Conservation (phyloP, 257 asterid species). For the Solanum neorickii region DNA sequence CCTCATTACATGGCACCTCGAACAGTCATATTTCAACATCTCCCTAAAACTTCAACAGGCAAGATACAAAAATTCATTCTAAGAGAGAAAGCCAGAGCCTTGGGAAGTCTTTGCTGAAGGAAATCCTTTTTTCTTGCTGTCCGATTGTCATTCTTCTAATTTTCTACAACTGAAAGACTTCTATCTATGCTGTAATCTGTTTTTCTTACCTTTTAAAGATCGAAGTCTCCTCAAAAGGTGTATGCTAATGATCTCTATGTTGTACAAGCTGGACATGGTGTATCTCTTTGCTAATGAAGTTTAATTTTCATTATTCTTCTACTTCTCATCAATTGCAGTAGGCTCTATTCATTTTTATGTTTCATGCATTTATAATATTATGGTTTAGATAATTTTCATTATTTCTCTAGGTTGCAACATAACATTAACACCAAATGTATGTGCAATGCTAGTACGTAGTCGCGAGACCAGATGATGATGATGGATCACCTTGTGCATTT, state of each 20-base stretch:
- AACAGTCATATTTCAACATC: conserved; percentile 19
- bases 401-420: conserved; percentile 15
- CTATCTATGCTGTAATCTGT: not conserved
- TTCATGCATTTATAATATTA: no score
- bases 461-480: no score
- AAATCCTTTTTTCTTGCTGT: not conserved
- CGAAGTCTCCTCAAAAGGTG: not conserved
- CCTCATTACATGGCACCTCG: conserved; percentile 32
- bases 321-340: not conserved
- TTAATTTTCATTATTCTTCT: not conserved
- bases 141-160: not conserved
- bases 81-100: conserved; percentile 19
- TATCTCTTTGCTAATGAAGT: not conserved
- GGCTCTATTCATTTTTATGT: no score
- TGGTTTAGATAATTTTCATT: no score
- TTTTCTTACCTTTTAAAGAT: not conserved
- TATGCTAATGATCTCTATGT: not conserved
- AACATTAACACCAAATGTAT: conserved; percentile 20
- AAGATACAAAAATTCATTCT: conserved; percentile 20
- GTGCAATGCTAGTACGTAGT: not conserved
- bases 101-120: conserved; percentile 20
- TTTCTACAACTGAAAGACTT: not conserved
- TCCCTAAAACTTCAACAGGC: conserved; percentile 28
- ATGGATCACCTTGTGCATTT: no score
- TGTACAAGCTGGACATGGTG: not conserved